Evolutionary conservation across 2,329 filamentous ascomycete species (phyloP).

Genomic region (Hortaea werneckii): DNA sequence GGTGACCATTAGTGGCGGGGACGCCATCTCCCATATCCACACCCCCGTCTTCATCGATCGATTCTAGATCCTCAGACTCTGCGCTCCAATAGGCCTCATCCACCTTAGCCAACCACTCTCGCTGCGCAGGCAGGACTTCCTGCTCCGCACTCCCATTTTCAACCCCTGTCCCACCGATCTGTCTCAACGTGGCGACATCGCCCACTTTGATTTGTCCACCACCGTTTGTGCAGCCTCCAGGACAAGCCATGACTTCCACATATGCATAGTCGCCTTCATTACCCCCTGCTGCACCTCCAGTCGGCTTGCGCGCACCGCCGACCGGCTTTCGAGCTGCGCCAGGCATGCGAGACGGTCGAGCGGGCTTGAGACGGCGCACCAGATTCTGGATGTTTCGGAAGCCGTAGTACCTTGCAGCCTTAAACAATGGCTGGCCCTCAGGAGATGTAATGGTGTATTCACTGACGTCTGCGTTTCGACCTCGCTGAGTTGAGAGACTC

Average conservation of each 20-base stretch:
- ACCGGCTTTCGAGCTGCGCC: constrained; percentile 52
- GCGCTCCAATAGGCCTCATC: constrained; percentile 42
- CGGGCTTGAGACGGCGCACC: constrained; percentile 80
- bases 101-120: constrained; percentile 69
- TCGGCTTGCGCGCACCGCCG: constrained; percentile 30
- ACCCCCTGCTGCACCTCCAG: constrained; percentile 26
- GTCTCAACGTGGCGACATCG: constrained; percentile 49
- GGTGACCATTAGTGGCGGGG: constrained; percentile 1
- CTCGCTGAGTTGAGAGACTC: constrained; percentile 58
- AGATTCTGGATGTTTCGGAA: constrained; percentile 98
- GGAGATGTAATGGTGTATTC: constrained; percentile 62
- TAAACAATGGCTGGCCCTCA: constrained; percentile 48
- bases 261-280: constrained; percentile 62
- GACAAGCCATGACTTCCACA: constrained; percentile 98
- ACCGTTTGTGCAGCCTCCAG: constrained; percentile 96
- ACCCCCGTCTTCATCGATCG: constrained; percentile 4
- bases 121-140: constrained; percentile 59
- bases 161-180: constrained; percentile 22
- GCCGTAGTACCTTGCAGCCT: constrained; percentile 85
- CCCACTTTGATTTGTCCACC: constrained; percentile 90
- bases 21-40: constrained; percentile 5
- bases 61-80: constrained; percentile 12
- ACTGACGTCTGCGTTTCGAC: constrained; percentile 82
- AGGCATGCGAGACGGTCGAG: constrained; percentile 66
- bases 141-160: constrained; percentile 26